Evolutionary conservation across 805 yeast genomes (phyloP).

Genomic region (Wickerhamiella azyma): DNA sequence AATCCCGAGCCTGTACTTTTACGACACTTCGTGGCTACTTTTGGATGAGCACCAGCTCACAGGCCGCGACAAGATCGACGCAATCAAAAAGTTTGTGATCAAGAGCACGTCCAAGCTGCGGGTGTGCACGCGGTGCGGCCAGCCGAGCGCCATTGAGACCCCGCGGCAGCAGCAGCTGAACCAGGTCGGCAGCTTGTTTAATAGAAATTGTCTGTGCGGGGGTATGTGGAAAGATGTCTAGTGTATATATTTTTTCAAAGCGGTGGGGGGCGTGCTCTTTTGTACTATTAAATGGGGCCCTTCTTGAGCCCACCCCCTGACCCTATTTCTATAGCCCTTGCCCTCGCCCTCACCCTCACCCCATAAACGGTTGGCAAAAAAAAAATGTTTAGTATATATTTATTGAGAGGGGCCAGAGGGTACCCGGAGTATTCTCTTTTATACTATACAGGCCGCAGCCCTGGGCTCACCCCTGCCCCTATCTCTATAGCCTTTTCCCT

Average conservation of each 20-base stretch:
- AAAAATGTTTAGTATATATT: too few relatives aligned
- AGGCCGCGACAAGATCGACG: conserved; percentile 20
- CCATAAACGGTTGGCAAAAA: too few relatives aligned
- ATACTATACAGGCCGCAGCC: too few relatives aligned
- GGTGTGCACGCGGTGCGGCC: conserved; percentile 42
- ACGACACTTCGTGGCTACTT: conserved; percentile 54
- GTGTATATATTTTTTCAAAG: too few relatives aligned
- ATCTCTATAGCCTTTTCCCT: conserved; percentile 20
- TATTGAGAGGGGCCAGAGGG: too few relatives aligned
- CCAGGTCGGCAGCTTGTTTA: conserved; percentile 51
- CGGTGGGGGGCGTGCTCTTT: too few relatives aligned
- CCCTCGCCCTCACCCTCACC: too few relatives aligned
- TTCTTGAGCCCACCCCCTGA: too few relatives aligned
- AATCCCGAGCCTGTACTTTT: conserved; percentile 43
- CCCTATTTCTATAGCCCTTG: too few relatives aligned
- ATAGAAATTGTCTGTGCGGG: conserved; percentile 66
- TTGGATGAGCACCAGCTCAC: conserved; percentile 19
- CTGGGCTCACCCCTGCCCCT: too few relatives aligned
- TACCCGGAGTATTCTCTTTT: too few relatives aligned
- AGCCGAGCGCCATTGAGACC: conserved; percentile 5
- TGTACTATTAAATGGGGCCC: too few relatives aligned
- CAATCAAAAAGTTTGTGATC: conserved; percentile 26
- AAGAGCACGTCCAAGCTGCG: conserved; percentile 29
- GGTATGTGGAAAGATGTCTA: conserved; percentile 40
- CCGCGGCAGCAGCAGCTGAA: conserved; percentile 9